A percentile compares a stretch with the other conserved stretches of the same genome.
Evolutionary conservation across 164 flowering plant species (phyloP).

Genomic region (Paratinospora sagittata): DNA sequence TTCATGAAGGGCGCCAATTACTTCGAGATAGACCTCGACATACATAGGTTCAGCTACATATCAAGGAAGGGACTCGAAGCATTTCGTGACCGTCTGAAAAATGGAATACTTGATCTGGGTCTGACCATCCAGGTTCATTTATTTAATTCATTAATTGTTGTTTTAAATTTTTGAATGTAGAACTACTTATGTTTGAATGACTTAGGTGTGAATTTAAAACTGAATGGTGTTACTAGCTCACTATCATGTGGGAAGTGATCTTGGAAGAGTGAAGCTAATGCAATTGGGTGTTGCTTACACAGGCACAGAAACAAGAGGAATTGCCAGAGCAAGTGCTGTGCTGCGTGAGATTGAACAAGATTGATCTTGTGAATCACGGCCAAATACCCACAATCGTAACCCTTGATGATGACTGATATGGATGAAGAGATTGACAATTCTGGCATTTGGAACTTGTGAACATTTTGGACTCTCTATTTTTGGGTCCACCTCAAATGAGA

Average conservation of each 20-base stretch:
- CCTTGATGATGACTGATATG: slow-evolving; percentile 24
- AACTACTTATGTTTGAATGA: not conserved
- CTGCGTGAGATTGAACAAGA: slow-evolving; percentile 70
- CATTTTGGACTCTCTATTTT: not conserved
- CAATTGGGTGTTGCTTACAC: slow-evolving; percentile 13
- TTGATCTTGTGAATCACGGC: slow-evolving; percentile 71
- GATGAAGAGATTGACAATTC: not conserved
- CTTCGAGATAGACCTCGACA: slow-evolving; percentile 93
- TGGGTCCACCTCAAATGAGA: not conserved
- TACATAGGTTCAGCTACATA: slow-evolving; percentile 93
- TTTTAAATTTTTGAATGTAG: not conserved
- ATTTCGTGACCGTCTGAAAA: slow-evolving; percentile 67
- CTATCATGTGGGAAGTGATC: not conserved
- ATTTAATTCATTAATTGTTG: too few relatives aligned
- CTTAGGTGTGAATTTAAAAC: not conserved
- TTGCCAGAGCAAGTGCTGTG: slow-evolving; percentile 82
- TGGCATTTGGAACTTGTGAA: not conserved
- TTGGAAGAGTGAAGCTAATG: not conserved
- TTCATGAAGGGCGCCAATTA: slow-evolving; percentile 71
- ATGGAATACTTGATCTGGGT: slow-evolving; percentile 78
- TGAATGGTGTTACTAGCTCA: not conserved
- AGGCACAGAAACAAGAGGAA: slow-evolving; percentile 94
- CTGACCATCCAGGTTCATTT: slow-evolving; percentile 79
- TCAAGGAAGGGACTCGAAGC: slow-evolving; percentile 93
- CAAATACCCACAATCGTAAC: slow-evolving; percentile 71